Percentiles rank a stretch among this genome's conserved stretches.
These are phyloP conservation scores for Alternaria arborescens DNA, from an alignment of 2,329 filamentous ascomycete genomes.

Conservation along the genomic window DNA sequence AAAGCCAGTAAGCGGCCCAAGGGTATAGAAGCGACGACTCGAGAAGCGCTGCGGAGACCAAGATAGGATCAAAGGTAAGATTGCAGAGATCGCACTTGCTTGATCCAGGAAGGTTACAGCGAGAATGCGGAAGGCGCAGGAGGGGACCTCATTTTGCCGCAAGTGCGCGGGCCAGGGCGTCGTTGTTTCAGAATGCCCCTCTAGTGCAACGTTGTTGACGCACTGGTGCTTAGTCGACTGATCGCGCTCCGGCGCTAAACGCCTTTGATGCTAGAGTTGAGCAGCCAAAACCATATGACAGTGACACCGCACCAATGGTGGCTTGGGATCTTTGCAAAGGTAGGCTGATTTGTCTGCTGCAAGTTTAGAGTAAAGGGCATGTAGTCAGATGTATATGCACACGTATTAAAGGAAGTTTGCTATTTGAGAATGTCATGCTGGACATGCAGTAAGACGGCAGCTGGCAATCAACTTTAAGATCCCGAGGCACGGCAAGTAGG, in stretches of 20 bases:
- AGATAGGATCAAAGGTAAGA: constrained; percentile 14
- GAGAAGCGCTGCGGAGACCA: constrained; percentile 4
- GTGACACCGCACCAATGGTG: background rate
- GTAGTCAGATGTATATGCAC: background rate
- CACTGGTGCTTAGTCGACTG: constrained; percentile 15
- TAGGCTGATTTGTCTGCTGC: background rate
- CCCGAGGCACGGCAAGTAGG: background rate
- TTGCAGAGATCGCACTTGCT: constrained; percentile 16
- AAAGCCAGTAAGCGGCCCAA: constrained; percentile 7
- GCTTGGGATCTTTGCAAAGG: background rate
- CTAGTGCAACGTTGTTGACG: constrained; percentile 15
- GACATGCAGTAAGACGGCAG: constrained; percentile 10
- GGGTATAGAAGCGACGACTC: constrained; percentile 4
- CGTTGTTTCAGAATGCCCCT: constrained; percentile 18
- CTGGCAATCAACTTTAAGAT: background rate
- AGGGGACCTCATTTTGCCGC: constrained; percentile 11
- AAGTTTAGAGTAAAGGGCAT: constrained; percentile 1
- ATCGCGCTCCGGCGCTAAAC: constrained; percentile 14
- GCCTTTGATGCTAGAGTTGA: background rate
- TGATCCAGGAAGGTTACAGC: constrained; percentile 13
- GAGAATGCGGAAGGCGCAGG: constrained; percentile 8
- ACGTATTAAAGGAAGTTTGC: constrained; percentile 1
- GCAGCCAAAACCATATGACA: background rate
- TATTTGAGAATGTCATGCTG: background rate
- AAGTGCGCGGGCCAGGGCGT: constrained; percentile 9